phyloP scores from a whole-genome alignment of 208 protist species.

The Trypanosoma lewisi region DNA sequence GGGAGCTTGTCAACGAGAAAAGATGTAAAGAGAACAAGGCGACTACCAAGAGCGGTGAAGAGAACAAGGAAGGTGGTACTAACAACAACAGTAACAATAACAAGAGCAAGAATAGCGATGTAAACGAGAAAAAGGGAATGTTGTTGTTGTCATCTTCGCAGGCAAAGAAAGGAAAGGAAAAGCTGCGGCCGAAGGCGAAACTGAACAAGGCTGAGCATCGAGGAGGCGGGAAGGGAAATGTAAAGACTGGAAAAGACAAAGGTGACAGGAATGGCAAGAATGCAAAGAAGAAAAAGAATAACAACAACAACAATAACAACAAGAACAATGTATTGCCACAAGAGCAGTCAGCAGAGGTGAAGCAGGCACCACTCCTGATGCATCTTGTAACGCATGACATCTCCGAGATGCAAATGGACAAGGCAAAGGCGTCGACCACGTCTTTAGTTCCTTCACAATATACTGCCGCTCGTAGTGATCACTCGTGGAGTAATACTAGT shows the following conservation, averaged over 20 bases:
- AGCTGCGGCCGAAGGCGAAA: not conserved
- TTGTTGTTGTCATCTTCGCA: not conserved
- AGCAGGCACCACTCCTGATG: not conserved
- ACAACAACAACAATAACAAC: not conserved
- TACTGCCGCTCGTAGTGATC: not conserved
- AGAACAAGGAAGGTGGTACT: not conserved
- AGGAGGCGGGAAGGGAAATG: not conserved
- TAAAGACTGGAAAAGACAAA: not conserved
- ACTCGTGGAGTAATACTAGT: not conserved
- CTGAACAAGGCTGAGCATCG: not conserved
- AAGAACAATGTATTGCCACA: not conserved
- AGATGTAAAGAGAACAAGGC: not conserved
- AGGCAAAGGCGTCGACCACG: not conserved
- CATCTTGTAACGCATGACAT: conserved; percentile 15
- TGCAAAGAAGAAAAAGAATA: not conserved
- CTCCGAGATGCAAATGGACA: conserved; percentile 7
- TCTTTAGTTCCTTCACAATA: not conserved
- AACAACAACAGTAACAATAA: not conserved
- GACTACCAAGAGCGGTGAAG: not conserved
- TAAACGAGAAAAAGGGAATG: not conserved
- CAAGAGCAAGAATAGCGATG: not conserved
- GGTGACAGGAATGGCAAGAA: not conserved
- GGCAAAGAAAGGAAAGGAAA: not conserved
- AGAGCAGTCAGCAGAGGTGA: not conserved
- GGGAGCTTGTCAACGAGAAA: not conserved